Conservation (phyloP, 768 basidiomycete species). For the Calvatia gigantea region DNA sequence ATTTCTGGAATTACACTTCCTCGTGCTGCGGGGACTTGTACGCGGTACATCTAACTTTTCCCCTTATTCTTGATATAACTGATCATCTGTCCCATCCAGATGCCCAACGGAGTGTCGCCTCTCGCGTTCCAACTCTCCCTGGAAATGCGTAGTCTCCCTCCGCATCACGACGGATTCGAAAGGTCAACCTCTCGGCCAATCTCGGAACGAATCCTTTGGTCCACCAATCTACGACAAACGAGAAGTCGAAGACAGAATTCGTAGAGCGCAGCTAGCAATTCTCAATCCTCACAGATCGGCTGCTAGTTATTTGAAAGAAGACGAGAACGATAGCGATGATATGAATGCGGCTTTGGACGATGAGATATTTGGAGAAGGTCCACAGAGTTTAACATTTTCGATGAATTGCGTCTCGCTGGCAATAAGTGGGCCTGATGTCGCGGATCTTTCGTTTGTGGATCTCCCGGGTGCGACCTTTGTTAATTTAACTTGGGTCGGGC, state of each 20-base stretch:
- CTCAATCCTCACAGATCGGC: constrained; percentile 46
- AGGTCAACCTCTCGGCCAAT: constrained; percentile 35
- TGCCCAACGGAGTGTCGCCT: constrained; percentile 60
- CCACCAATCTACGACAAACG: constrained; percentile 43
- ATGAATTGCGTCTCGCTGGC: constrained; percentile 53
- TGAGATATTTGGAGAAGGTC: too few relatives aligned
- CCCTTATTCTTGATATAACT: too few relatives aligned
- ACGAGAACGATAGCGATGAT: constrained; percentile 18
- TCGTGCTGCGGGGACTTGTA: constrained; percentile 72
- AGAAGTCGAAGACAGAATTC: constrained; percentile 62
- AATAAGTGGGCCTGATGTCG: constrained; percentile 56
- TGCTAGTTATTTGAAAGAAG: constrained; percentile 35
- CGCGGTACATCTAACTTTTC: too few relatives aligned
- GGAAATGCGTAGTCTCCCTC: constrained; percentile 51
- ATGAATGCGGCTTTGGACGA: too few relatives aligned
- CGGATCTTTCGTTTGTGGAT: constrained; percentile 28
- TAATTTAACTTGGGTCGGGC: not conserved
- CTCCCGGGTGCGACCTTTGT: not conserved
- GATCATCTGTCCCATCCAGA: too few relatives aligned
- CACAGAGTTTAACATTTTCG: constrained; percentile 40
- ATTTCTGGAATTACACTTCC: constrained; percentile 73
- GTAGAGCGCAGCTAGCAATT: constrained; percentile 63
- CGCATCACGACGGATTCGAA: constrained; percentile 38
- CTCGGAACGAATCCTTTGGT: constrained; percentile 41
- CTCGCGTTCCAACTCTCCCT: constrained; percentile 32